phyloP scores from a whole-genome alignment of 2,329 filamentous ascomycete species.

The Beauveria varroae region DNA sequence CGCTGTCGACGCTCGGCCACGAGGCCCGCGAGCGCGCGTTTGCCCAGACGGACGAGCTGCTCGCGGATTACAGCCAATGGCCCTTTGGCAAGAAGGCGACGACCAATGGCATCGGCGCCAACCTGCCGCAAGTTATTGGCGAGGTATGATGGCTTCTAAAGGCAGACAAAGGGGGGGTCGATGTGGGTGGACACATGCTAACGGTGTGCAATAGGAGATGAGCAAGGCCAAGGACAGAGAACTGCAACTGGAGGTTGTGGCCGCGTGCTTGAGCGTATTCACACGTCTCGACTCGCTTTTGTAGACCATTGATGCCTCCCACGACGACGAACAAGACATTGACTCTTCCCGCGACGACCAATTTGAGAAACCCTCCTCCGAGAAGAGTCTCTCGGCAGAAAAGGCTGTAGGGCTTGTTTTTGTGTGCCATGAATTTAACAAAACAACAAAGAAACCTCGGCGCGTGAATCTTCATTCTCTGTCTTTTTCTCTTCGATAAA shows the following conservation, averaged over 20 bases:
- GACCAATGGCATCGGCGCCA: slow-evolving; percentile 78
- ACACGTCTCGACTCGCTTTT: slow-evolving; percentile 94
- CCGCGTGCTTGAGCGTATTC: slow-evolving; percentile 94
- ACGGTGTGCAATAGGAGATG: slow-evolving; percentile 51
- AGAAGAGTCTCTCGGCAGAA: neutral
- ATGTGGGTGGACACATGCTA: slow-evolving; percentile 10
- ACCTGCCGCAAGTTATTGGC: slow-evolving; percentile 76
- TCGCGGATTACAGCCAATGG: slow-evolving; percentile 96
- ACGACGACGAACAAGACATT: slow-evolving; percentile 3
- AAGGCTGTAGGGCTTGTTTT: neutral
- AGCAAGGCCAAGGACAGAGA: slow-evolving; percentile 86
- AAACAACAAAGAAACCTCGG: no score
- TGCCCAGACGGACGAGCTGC: slow-evolving; percentile 89
- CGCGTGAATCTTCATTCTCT: no score
- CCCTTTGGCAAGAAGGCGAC: slow-evolving; percentile 84
- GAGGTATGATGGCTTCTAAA: slow-evolving; percentile 45
- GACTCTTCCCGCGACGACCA: neutral
- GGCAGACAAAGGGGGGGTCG: no score
- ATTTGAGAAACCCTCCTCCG: no score
- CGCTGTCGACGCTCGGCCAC: slow-evolving; percentile 86
- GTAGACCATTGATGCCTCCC: slow-evolving; percentile 36
- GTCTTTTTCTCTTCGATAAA: neutral
- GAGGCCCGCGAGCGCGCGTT: slow-evolving; percentile 92
- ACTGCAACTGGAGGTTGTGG: slow-evolving; percentile 92
- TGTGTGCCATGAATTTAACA: neutral